These are phyloP conservation scores for Helminthosporium solani DNA, from an alignment of 2,329 filamentous ascomycete species.

Conservation along the genomic window DNA sequence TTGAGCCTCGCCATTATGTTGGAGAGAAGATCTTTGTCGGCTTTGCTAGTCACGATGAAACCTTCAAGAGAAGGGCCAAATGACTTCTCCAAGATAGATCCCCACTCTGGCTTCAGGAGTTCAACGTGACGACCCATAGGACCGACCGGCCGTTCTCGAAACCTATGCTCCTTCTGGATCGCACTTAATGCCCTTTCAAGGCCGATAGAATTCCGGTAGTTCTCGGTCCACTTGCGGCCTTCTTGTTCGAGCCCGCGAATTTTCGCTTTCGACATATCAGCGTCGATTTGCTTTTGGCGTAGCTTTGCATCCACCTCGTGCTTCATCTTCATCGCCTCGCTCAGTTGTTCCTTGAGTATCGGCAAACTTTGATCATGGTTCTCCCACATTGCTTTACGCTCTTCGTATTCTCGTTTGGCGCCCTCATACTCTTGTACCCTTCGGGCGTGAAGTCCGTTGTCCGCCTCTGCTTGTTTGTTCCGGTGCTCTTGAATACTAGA, in stretches of 20 bases:
- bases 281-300: conserved; percentile 48
- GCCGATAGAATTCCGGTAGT: conserved; percentile 57
- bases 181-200: conserved; percentile 64
- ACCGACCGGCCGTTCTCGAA: conserved; percentile 72
- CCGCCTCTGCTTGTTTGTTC: conserved; percentile 59
- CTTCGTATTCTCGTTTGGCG: conserved; percentile 53
- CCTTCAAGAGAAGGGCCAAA: conserved; percentile 69
- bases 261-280: conserved; percentile 53
- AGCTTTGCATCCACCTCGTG: conserved; percentile 22
- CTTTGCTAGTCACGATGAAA: conserved; percentile 78
- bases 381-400: conserved; percentile 47
- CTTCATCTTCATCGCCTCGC: conserved; percentile 30
- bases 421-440: conserved; percentile 62
- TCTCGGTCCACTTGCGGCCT: conserved; percentile 60
- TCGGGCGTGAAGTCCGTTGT: conserved; percentile 67
- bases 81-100: conserved; percentile 73
- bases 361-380: conserved; percentile 43
- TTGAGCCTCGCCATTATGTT: conserved; percentile 62
- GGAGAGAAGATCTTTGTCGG: conserved; percentile 70
- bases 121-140: conserved; percentile 79
- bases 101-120: conserved; percentile 79
- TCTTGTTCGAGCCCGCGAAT: conserved; percentile 56
- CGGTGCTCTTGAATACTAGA: conserved; percentile 57
- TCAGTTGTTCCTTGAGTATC: conserved; percentile 40
- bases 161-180: conserved; percentile 70